Evolutionary conservation across 2,329 filamentous ascomycete species (phyloP).

Genomic region (Stromatinia cepivora): DNA sequence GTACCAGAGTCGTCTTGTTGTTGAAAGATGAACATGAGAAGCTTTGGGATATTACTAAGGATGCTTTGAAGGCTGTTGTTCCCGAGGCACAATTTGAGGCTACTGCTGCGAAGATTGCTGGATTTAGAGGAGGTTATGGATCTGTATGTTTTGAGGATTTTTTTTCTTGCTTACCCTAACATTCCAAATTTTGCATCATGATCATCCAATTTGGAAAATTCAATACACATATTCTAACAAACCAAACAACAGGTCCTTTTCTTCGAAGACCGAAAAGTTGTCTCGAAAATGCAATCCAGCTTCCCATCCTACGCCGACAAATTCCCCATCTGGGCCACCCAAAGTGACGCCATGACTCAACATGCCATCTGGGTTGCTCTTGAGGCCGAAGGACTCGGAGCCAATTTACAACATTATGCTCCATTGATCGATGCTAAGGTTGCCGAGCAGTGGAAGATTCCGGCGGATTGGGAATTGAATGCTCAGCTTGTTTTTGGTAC

Average conservation of each 20-base stretch:
- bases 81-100: constrained; percentile 46
- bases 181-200: neutral
- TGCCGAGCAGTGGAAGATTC: constrained; percentile 62
- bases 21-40: constrained; percentile 81
- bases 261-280: constrained; percentile 73
- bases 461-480: constrained; percentile 71
- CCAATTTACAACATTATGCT: constrained; percentile 93
- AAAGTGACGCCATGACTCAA: constrained; percentile 82
- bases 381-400: constrained; percentile 79
- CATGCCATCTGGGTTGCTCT: constrained; percentile 78
- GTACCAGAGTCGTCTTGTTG: constrained; percentile 74
- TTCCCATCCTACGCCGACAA: constrained; percentile 75
- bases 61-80: constrained; percentile 67
- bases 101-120: constrained; percentile 40
- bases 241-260: constrained; percentile 63
- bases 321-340: constrained; percentile 74
- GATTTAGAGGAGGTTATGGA: constrained; percentile 72
- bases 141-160: constrained; percentile 57
- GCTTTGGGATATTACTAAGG: constrained; percentile 75
- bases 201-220: neutral
- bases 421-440: constrained; percentile 77
- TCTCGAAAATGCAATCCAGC: constrained; percentile 65
- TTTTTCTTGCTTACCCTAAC: neutral
- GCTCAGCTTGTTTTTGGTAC: constrained; percentile 84
- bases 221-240: neutral